phyloP scores from a whole-genome alignment of 1,139 yeast genomes.

The Arxiozyma bovina region DNA sequence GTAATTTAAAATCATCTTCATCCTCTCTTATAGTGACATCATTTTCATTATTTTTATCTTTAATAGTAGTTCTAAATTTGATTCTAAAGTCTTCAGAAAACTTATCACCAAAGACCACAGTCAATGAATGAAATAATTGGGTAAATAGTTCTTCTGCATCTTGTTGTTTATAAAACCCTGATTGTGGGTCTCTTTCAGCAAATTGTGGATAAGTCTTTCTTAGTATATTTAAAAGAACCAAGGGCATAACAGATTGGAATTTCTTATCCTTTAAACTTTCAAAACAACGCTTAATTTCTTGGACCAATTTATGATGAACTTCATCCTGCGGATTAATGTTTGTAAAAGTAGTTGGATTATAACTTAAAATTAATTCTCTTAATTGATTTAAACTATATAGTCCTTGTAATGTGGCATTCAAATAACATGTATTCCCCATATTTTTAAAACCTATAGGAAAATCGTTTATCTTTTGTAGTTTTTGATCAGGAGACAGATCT shows the following conservation, averaged over 20 bases:
- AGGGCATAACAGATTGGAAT: constrained; percentile 46
- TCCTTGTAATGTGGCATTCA: constrained; percentile 83
- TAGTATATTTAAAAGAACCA: constrained; percentile 52
- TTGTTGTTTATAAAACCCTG: constrained; percentile 81
- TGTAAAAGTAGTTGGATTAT: constrained; percentile 11
- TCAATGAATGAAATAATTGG: constrained; percentile 53
- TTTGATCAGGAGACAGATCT: constrained; percentile 44
- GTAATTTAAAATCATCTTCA: constrained; percentile 61
- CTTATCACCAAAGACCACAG: constrained; percentile 38
- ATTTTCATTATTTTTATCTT: constrained; percentile 43
- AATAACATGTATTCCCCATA: constrained; percentile 90
- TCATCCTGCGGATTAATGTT: constrained; percentile 27
- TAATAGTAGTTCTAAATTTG: constrained; percentile 52
- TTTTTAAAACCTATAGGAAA: constrained; percentile 80
- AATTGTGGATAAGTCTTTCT: constrained; percentile 78
- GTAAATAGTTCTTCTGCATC: constrained; percentile 97
- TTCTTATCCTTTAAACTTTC: constrained; percentile 37
- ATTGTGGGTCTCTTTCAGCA: constrained; percentile 56
- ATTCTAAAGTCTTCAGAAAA: constrained; percentile 57
- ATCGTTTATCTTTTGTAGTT: constrained; percentile 34
- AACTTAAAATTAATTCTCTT: constrained; percentile 24
- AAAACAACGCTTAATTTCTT: constrained; percentile 34
- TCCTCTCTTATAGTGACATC: constrained; percentile 49
- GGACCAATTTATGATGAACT: constrained; percentile 31
- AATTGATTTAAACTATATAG: constrained; percentile 46